Conservation (phyloP, 371 early-diverging fungal species). For the Lichtheimia corymbifera region DNA sequence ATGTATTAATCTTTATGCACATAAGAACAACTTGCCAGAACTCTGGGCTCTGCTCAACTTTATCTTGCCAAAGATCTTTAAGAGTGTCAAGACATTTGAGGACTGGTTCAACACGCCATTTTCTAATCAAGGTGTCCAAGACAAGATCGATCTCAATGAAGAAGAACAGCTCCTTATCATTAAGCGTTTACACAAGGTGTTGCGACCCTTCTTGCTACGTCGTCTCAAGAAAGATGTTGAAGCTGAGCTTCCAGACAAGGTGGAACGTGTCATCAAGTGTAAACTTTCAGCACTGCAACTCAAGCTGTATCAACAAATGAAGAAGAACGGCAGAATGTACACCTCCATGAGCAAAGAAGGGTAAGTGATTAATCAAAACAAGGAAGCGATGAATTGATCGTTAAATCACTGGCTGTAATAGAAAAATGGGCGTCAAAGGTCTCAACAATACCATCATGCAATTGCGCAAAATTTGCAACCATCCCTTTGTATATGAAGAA, state of each 20-base stretch:
- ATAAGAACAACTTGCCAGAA: slow-evolving; percentile 97
- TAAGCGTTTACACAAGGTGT: slow-evolving; percentile 93
- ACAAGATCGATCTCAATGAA: slow-evolving; percentile 89
- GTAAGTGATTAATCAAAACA: neutral
- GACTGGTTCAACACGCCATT: slow-evolving; percentile 99
- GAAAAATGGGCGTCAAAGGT: slow-evolving; percentile 70
- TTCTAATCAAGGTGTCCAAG: slow-evolving; percentile 81
- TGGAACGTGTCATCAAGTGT: slow-evolving; percentile 95
- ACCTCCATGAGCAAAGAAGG: slow-evolving; percentile 8
- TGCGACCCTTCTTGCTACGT: slow-evolving; percentile 96
- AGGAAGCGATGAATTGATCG: neutral
- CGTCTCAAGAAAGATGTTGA: slow-evolving; percentile 99
- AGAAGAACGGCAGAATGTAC: slow-evolving; percentile 57
- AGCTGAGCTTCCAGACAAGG: slow-evolving; percentile 96
- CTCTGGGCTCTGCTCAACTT: slow-evolving; percentile 99
- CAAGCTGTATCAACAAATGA: slow-evolving; percentile 78
- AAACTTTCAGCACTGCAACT: slow-evolving; percentile 83
- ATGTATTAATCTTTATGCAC: neutral
- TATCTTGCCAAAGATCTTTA: slow-evolving; percentile 94
- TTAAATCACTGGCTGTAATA: slow-evolving; percentile 2
- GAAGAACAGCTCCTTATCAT: slow-evolving; percentile 97
- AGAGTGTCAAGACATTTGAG: slow-evolving; percentile 94
- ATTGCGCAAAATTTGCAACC: slow-evolving; percentile 98
- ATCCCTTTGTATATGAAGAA: slow-evolving; percentile 97
- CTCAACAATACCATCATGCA: slow-evolving; percentile 98